Conservation (phyloP, 2,329 filamentous ascomycete species). For the Lojkania enalia region DNA sequence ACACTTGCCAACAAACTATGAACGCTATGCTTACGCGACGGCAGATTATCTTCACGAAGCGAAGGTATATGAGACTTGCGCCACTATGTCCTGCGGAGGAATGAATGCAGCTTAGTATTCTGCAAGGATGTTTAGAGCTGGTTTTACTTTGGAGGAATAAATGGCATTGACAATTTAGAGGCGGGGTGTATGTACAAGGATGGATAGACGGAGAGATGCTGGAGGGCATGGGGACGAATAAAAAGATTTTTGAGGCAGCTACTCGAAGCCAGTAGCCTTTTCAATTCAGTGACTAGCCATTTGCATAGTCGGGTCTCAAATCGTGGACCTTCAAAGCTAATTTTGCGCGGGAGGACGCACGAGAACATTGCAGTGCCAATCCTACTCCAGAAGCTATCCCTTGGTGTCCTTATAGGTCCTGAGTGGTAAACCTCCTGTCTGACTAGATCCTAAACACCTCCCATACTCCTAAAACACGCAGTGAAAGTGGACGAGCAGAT, state of each 20-base stretch:
- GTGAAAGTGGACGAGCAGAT: no score
- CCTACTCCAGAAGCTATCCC: no score
- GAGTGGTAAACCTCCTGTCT: no score
- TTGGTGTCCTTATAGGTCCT: no score
- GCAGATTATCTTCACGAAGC: not conserved
- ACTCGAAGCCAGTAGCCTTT: not conserved
- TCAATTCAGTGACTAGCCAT: no score
- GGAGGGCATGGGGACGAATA: not conserved
- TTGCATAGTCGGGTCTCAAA: no score
- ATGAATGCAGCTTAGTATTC: not conserved
- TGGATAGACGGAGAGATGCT: not conserved
- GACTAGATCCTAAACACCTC: no score
- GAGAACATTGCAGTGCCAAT: no score
- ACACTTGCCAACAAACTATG: no score
- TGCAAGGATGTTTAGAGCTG: not conserved
- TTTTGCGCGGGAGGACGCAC: no score
- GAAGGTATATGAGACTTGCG: not conserved
- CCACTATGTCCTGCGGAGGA: not conserved
- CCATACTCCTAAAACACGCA: no score
- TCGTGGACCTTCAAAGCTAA: no score
- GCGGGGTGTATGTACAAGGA: not conserved
- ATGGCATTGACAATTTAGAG: not conserved
- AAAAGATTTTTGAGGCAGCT: not conserved
- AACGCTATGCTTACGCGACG: not conserved
- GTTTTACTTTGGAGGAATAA: not conserved